phyloP scores from a whole-genome alignment of 495 filamentous ascomycete genomes.

The Neurospora sp. region DNA sequence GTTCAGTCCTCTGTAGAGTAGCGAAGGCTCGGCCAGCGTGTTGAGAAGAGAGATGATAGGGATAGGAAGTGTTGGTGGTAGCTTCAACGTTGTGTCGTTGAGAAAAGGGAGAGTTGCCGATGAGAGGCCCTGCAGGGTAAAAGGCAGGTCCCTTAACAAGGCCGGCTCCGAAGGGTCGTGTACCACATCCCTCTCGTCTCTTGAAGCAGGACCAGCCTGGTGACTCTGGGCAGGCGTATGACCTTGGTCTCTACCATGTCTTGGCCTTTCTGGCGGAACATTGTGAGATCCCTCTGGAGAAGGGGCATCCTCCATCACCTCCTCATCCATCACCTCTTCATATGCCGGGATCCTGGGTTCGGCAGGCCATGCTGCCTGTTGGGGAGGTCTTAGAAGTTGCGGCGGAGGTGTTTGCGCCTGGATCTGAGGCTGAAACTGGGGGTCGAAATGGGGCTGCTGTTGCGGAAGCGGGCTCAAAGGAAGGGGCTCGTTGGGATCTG shows the following conservation, averaged over 20 bases:
- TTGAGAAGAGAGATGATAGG: constrained; percentile 84
- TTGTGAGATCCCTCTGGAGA: constrained; percentile 40
- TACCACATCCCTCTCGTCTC: not conserved
- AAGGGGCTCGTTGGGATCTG: constrained; percentile 34
- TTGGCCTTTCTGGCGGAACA: constrained; percentile 23
- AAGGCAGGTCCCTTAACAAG: constrained; percentile 85
- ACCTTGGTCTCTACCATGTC: constrained; percentile 14
- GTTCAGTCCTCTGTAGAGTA: constrained; percentile 73
- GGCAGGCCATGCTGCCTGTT: not conserved
- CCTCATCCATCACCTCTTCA: constrained; percentile 23
- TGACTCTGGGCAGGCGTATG: constrained; percentile 1
- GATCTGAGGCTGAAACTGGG: not conserved
- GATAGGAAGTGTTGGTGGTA: constrained; percentile 69
- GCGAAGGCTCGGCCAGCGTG: constrained; percentile 81
- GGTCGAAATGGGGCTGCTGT: constrained; percentile 5
- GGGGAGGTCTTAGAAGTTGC: not conserved
- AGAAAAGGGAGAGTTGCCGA: constrained; percentile 73
- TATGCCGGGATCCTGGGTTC: constrained; percentile 2
- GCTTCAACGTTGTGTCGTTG: constrained; percentile 50
- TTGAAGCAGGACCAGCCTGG: not conserved
- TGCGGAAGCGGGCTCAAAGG: constrained; percentile 22
- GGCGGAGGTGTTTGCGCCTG: not conserved
- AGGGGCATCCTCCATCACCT: constrained; percentile 44
- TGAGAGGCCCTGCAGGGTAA: constrained; percentile 86
- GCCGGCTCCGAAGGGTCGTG: constrained; percentile 50